phyloP scores from a whole-genome alignment of 2,329 filamentous ascomycete species.

The Cladosporium sphaerospermum region DNA sequence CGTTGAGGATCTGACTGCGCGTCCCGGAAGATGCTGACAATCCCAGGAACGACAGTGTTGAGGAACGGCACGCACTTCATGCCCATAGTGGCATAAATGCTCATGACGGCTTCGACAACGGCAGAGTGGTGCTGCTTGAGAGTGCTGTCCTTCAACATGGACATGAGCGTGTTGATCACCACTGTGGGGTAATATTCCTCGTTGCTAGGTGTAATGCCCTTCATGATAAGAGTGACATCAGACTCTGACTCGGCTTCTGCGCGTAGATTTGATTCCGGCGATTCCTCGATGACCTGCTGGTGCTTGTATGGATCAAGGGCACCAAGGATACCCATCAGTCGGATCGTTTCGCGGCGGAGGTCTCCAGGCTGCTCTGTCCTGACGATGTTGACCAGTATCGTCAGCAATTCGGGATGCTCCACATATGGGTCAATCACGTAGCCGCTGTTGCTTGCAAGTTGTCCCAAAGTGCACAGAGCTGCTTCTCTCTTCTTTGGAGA shows the following conservation, averaged over 20 bases:
- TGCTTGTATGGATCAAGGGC: conserved; percentile 95
- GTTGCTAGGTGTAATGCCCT: conserved; percentile 87
- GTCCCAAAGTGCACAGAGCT: conserved; percentile 81
- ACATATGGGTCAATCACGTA: conserved; percentile 96
- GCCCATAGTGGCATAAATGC: conserved; percentile 93
- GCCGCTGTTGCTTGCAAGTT: conserved; percentile 89
- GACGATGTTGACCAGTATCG: conserved; percentile 88
- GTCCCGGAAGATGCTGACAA: conserved; percentile 79
- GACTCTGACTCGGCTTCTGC: conserved; percentile 66
- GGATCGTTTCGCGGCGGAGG: conserved; percentile 88
- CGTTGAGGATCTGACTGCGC: conserved; percentile 60
- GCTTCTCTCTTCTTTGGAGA: conserved; percentile 86
- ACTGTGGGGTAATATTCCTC: conserved; percentile 99
- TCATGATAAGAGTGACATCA: conserved; percentile 97
- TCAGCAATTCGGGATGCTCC: conserved; percentile 88
- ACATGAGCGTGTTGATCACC: conserved; percentile 90
- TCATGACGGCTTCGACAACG: conserved; percentile 97
- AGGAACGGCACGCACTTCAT: conserved; percentile 95
- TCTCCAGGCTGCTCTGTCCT: conserved; percentile 83
- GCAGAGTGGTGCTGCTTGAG: conserved; percentile 84
- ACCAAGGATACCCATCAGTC: conserved; percentile 89
- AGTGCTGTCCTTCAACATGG: conserved; percentile 85
- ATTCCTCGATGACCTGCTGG: conserved; percentile 85
- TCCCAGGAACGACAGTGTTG: conserved; percentile 88
- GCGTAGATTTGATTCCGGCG: conserved; percentile 70